Evolutionary conservation across 2,329 filamentous ascomycete species (phyloP), one percentile per base, ranked within the genome.

Genomic region (Davidsoniella neocaledoniae): DNA sequence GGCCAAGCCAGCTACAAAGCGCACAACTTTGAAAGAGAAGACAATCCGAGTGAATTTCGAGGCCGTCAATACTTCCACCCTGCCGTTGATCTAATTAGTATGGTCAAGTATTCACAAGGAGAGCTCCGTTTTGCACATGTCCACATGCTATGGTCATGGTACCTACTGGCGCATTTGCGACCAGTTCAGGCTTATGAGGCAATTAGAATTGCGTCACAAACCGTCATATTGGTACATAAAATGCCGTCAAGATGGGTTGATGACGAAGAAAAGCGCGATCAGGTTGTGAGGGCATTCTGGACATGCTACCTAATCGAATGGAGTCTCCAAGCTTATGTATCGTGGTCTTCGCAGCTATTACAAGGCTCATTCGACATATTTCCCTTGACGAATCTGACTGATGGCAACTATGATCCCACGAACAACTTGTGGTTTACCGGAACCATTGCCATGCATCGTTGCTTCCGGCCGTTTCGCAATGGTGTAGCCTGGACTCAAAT

Each of bases 271-370:
- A 44, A 48, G 33, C 48, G 52, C 8, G 52, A 57, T 50, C 52
- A 42, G n/a, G 52, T 54, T n/a, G 51, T 54, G 39, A 52, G 54
- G 3, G 55, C 55, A 3, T 56, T 56, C 47, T 57, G 56, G 56
- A 51, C 56, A n/a, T 56, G 56, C 41, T 57, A 57, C 26, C 45
- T 57, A 10, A 50, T 56, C n/a, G 56, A 57, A 47, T 54, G 56
- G 47, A 53, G 55, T 26, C 53, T 57, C 16, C 56, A 57, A 44
- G 49, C 48, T 12, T 54, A 56, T 38, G 52, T 57, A 2, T 54
- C 56, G 0, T 56, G 52, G 33, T 56, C 55, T 39, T 54, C 54
- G 5, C 49, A 53, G 9, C 36, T 55, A 8, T 45, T 57, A 7
- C 54, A 57, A 42, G 52, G 52, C 21, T 33, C 45, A 21, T 52